Percentiles rank a stretch among this genome's conserved stretches.
These are phyloP conservation scores for Rubroshorea leprosula DNA, from an alignment of 345 rosid genomes.

Conservation along the genomic window DNA sequence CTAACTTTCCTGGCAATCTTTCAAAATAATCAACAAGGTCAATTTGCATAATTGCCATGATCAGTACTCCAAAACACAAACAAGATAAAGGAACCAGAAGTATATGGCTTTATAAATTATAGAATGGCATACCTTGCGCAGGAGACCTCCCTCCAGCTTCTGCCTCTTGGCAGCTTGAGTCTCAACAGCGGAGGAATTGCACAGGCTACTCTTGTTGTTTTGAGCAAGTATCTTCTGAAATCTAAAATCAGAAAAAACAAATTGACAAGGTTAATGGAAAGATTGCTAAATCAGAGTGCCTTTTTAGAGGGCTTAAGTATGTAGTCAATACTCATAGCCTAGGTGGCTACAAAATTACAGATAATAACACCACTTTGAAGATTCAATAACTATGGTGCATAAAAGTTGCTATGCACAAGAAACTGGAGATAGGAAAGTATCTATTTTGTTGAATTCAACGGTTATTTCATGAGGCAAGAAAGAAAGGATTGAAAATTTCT, in stretches of 20 bases:
- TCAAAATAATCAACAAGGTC: conserved; percentile 4
- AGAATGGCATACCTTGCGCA: conserved; percentile 46
- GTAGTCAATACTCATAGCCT: not conserved
- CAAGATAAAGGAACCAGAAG: conserved; percentile 4
- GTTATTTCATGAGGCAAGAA: too few relatives aligned
- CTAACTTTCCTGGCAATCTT: not conserved
- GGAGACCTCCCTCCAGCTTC: conserved; percentile 86
- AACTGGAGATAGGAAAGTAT: too few relatives aligned
- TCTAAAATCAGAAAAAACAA: conserved; percentile 27
- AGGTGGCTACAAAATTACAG: not conserved
- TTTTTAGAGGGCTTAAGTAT: not conserved
- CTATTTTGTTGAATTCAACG: too few relatives aligned
- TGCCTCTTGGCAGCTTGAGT: conserved; percentile 90
- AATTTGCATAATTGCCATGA: not conserved
- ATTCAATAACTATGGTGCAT: not conserved
- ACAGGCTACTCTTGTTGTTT: conserved; percentile 37
- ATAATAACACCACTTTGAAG: not conserved
- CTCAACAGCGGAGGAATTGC: conserved; percentile 50
- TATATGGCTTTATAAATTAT: conserved; percentile 1
- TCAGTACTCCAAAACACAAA: not conserved
- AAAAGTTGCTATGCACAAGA: too few relatives aligned
- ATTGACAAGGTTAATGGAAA: not conserved
- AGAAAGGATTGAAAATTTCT: too few relatives aligned
- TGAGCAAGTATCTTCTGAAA: conserved; percentile 36
- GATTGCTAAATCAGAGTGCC: not conserved